These are phyloP conservation scores for Spizellomyces sp. DNA, from an alignment of 192 early-diverging fungal species.

Conservation along the genomic window DNA sequence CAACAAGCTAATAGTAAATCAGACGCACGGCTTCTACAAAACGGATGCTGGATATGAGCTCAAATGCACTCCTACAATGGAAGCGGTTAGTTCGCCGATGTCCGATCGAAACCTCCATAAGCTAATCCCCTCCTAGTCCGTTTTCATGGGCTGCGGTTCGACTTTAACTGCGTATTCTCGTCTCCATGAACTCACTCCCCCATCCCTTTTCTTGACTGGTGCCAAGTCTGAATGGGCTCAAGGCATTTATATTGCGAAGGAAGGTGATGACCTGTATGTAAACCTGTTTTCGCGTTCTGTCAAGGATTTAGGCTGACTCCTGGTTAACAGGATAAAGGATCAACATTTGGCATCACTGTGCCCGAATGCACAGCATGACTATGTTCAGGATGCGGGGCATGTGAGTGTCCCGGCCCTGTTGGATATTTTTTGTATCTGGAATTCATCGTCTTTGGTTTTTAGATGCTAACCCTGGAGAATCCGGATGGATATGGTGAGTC, in stretches of 20 bases:
- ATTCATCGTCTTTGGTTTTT: too few relatives aligned
- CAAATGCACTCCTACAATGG: constrained; percentile 8
- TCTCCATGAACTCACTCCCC: constrained; percentile 4
- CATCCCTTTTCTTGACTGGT: constrained; percentile 12
- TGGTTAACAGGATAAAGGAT: constrained; percentile 2
- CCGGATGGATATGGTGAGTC: too few relatives aligned
- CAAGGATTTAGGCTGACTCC: too few relatives aligned
- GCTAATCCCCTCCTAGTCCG: constrained; percentile 3
- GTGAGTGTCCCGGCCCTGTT: background rate
- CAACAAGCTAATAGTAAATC: background rate
- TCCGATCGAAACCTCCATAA: background rate
- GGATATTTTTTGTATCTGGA: too few relatives aligned
- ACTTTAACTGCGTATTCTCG: constrained; percentile 5
- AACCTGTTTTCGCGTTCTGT: too few relatives aligned
- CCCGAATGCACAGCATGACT: background rate
- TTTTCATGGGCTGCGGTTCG: constrained; percentile 17
- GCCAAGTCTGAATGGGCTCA: constrained; percentile 6
- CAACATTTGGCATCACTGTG: background rate
- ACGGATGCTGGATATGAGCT: constrained; percentile 3
- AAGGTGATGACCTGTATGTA: too few relatives aligned
- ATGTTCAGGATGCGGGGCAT: constrained; percentile 3
- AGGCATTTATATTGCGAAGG: background rate
- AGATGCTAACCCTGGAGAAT: too few relatives aligned
- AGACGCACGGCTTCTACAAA: background rate
- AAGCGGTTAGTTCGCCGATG: constrained; percentile 5